These are phyloP conservation scores for Pseudocercospora eumusae DNA, from an alignment of 2,329 filamentous ascomycete genomes.

Conservation along the genomic window DNA sequence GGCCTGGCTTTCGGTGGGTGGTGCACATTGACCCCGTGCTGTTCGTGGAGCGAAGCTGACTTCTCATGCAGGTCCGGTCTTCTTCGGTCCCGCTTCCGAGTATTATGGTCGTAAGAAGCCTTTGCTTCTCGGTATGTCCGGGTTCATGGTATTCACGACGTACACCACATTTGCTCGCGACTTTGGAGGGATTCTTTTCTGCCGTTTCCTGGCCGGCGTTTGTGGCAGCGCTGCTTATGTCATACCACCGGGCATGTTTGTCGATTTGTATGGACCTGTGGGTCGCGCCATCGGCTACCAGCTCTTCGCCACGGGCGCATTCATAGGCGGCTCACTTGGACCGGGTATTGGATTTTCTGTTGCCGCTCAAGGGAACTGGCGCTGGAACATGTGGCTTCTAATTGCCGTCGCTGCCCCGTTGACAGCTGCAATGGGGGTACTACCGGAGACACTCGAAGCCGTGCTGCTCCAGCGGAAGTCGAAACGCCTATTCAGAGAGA, in stretches of 20 bases:
- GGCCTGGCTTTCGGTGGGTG: conserved; percentile 23
- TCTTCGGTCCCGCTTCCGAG: conserved; percentile 63
- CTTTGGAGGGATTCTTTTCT: conserved; percentile 55
- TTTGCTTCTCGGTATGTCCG: conserved; percentile 51
- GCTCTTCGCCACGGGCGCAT: conserved; percentile 22
- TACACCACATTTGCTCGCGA: conserved; percentile 56
- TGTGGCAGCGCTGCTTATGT: conserved; percentile 54
- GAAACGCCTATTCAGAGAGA: conserved; percentile 8
- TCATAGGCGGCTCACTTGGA: conserved; percentile 23
- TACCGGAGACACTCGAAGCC: conserved; percentile 27
- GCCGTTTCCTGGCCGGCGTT: conserved; percentile 55
- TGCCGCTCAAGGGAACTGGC: conserved; percentile 24
- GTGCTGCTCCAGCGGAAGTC: conserved; percentile 15
- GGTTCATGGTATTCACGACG: conserved; percentile 57
- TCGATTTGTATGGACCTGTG: conserved; percentile 22
- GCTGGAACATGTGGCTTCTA: conserved; percentile 24
- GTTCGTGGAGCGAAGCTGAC: neutral
- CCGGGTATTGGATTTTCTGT: conserved; percentile 21
- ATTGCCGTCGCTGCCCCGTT: conserved; percentile 10
- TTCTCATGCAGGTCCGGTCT: conserved; percentile 44
- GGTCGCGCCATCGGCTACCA: conserved; percentile 21
- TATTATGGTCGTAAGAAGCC: conserved; percentile 54
- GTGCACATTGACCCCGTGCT: neutral
- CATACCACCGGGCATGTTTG: conserved; percentile 51
- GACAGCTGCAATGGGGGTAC: neutral